These are phyloP conservation scores for Podaxis carcinomalis DNA, from an alignment of 768 basidiomycete genomes.

Conservation along the genomic window DNA sequence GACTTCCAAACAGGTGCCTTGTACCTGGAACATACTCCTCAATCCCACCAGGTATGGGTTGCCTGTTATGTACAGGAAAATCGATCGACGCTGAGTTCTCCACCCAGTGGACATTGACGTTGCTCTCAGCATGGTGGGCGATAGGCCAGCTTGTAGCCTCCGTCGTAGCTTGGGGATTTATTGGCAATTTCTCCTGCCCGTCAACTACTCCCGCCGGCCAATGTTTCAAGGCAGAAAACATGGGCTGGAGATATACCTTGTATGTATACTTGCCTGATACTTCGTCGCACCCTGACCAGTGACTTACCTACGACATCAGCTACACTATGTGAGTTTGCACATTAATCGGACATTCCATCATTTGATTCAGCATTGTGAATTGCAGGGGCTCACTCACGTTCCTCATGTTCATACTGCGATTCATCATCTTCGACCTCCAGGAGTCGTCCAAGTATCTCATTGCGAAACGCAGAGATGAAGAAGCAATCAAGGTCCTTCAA, in stretches of 20 bases:
- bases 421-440: constrained; percentile 52
- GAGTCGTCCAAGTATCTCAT: constrained; percentile 62
- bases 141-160: constrained; percentile 2
- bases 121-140: neutral
- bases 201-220: constrained; percentile 26
- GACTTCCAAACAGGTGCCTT: neutral
- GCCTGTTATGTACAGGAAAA: neutral
- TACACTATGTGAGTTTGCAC: constrained; percentile 4
- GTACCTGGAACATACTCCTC: constrained; percentile 8
- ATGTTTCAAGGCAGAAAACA: constrained; percentile 46
- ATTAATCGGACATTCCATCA: neutral
- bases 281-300: neutral
- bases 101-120: neutral
- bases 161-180: constrained; percentile 51
- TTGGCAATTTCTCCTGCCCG: constrained; percentile 50
- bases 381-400: constrained; percentile 44
- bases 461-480: constrained; percentile 50
- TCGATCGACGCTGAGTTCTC: neutral
- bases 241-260: constrained; percentile 60
- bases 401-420: constrained; percentile 50
- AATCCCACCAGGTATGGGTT: constrained; percentile 5
- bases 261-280: constrained; percentile 22
- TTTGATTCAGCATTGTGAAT: neutral
- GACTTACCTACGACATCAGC: neutral
- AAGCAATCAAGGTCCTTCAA: constrained; percentile 48